A percentile compares a stretch with the other conserved stretches of the same genome.
Conservation (phyloP, 371 early-diverging fungal genomes). For the Zychaea mexicana region DNA sequence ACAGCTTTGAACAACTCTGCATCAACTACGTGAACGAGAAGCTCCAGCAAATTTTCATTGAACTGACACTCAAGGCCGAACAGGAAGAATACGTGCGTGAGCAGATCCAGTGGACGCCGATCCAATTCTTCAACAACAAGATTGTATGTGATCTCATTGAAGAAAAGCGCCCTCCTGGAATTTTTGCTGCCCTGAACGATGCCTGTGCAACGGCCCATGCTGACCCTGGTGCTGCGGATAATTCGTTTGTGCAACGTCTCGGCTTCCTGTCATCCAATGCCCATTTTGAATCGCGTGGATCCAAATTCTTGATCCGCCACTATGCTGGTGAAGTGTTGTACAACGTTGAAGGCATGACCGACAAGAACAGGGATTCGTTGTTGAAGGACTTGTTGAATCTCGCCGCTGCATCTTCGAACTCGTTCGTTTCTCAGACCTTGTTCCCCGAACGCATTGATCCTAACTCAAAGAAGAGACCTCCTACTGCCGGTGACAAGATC, state of each 20-base stretch:
- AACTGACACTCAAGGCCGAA: constrained; percentile 96
- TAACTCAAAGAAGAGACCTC: constrained; percentile 87
- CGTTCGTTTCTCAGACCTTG: constrained; percentile 63
- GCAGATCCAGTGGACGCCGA: constrained; percentile 99
- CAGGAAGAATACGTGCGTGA: constrained; percentile 98
- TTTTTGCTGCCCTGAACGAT: constrained; percentile 95
- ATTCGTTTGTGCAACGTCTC: constrained; percentile 81
- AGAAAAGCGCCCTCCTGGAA: constrained; percentile 90
- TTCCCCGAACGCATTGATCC: constrained; percentile 92
- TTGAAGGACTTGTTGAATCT: constrained; percentile 87
- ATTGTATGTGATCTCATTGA: constrained; percentile 97
- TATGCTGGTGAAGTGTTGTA: constrained; percentile 97
- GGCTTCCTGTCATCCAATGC: constrained; percentile 69
- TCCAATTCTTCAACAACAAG: constrained; percentile 99
- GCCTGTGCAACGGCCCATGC: constrained; percentile 93
- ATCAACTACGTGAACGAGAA: constrained; percentile 99
- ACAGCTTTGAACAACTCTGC: constrained; percentile 99
- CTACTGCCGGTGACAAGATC: constrained; percentile 85
- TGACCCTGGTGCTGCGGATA: constrained; percentile 87
- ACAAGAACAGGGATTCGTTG: constrained; percentile 98
- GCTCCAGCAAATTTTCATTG: constrained; percentile 99
- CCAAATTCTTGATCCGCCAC: constrained; percentile 88
- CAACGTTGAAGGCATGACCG: constrained; percentile 94
- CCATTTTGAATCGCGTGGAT: constrained; percentile 81
- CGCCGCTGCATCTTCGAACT: constrained; percentile 71